These are phyloP conservation scores for Hirsutella rhossiliensis DNA, from an alignment of 2,329 filamentous ascomycete species.

Conservation along the genomic window DNA sequence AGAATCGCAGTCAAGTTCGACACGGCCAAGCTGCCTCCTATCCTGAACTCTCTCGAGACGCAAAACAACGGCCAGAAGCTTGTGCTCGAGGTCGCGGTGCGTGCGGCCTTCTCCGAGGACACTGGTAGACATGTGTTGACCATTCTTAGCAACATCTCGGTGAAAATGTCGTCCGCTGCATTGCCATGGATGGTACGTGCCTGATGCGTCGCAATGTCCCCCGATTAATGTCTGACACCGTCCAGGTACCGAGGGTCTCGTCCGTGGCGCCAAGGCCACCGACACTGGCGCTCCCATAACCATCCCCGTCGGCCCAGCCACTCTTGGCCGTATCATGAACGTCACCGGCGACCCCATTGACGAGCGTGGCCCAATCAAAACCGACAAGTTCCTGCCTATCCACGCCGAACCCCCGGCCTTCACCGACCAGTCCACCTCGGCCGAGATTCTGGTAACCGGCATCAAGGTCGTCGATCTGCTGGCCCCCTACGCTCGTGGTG, in stretches of 20 bases:
- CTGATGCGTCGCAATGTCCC: background rate
- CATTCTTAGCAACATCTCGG: slow-evolving; percentile 87
- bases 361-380: slow-evolving; percentile 97
- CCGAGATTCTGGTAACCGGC: slow-evolving; percentile 95
- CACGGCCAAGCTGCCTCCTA: slow-evolving; percentile 80
- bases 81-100: slow-evolving; percentile 90
- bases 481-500: slow-evolving; percentile 98
- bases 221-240: slow-evolving; percentile 21
- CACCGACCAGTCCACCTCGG: slow-evolving; percentile 88
- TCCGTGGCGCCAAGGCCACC: slow-evolving; percentile 71
- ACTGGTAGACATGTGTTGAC: slow-evolving; percentile 1
- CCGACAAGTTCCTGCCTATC: slow-evolving; percentile 75
- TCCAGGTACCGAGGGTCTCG: slow-evolving; percentile 91
- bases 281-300: slow-evolving; percentile 94
- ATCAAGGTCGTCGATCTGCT: slow-evolving; percentile 99
- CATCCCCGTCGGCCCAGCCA: slow-evolving; percentile 87
- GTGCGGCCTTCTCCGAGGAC: slow-evolving; percentile 13
- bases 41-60: slow-evolving; percentile 93
- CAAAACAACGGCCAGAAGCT: slow-evolving; percentile 89
- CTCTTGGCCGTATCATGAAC: slow-evolving; percentile 99
- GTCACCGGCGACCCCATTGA: slow-evolving; percentile 99
- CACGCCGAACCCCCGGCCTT: slow-evolving; percentile 90
- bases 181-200: slow-evolving; percentile 97
- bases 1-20: slow-evolving; percentile 81
- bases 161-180: slow-evolving; percentile 97